phyloP scores from a whole-genome alignment of 202 grass and related monocot species.

The Panicum hallii region DNA sequence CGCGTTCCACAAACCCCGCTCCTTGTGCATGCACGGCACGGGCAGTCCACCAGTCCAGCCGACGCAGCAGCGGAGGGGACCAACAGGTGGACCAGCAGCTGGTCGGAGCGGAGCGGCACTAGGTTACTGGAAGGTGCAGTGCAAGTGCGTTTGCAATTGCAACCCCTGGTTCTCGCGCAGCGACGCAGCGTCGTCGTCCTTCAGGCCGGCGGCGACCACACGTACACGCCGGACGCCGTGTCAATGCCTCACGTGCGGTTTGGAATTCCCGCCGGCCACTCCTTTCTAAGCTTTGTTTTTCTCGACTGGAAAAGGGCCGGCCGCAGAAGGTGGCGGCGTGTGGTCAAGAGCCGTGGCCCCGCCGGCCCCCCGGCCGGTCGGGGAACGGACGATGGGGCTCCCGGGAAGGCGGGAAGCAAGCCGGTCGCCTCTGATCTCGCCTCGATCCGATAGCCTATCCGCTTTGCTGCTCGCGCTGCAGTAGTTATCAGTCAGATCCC shows the following conservation, averaged over 20 bases:
- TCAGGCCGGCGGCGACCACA: neutral
- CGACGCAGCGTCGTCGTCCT: neutral
- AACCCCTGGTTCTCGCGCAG: neutral
- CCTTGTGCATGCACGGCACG: neutral
- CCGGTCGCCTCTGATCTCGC: neutral
- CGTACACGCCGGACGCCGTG: neutral
- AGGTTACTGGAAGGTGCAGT: too few species aligned
- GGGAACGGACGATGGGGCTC: too few species aligned
- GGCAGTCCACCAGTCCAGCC: neutral
- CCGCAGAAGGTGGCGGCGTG: neutral
- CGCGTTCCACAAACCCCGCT: neutral
- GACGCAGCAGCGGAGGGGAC: neutral
- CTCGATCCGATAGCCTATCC: conserved; percentile 41
- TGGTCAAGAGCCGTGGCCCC: neutral
- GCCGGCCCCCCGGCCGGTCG: too few species aligned
- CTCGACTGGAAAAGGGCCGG: neutral
- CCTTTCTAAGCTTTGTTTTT: too few species aligned
- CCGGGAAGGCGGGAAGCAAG: too few species aligned
- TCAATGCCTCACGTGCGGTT: conserved; percentile 14
- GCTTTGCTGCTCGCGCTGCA: neutral
- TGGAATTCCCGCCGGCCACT: neutral
- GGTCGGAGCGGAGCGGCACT: too few species aligned
- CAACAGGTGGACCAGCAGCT: neutral
- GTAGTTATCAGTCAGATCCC: conserved; percentile 28
- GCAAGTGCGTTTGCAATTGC: too few species aligned